Base-by-base conservation (phyloP, 1,284 basidiomycete genomes). In the Gomphus sp. region DNA sequence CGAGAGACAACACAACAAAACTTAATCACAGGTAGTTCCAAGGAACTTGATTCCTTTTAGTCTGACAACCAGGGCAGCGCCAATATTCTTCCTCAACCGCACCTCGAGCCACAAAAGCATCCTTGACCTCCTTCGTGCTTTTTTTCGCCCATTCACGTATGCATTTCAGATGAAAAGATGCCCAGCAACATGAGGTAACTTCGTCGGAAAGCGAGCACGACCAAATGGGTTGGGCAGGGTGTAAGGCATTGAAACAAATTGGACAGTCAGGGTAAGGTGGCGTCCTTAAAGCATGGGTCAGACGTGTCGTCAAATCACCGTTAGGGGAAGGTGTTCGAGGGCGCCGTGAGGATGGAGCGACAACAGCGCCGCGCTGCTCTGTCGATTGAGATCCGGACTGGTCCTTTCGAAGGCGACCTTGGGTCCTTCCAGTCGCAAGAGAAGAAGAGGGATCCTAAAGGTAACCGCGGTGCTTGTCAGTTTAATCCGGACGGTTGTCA, bases 21-120 rank as follows among this genome's bases (percentile, higher is more conserved):
- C 53, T n/a, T 5, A 70, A 76, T 59, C 62, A 91, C 82, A 80
- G 79, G 69, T 95, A 96, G 3, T 77, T 78, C 3, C 74, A 76
- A 0, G 90, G 88, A 1, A 88, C 79, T 4, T 72, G 70, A 49
- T 78, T 76, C 31, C 92, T 76, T 62, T 84, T 86, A 3, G 82
- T 82, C 67, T 93, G 92, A 73, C 92, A 95, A 0, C 91, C 91
- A 0, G 92, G 92, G 70, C 92, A 95, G 59, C 86, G 76, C 92
- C 92, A 94, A 66, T 91, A 87, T 0, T 85, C 85, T 34, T 76
- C 75, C 54, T 75, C 75, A 34, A 76, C 74, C 62, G 64, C 64
- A 52, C 92, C 86, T 61, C 92, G 73, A 2, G 84, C 84, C 1
- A 81, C 75, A 78, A 85, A 90, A 0, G 92, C 90, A 63, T 88